Base-by-base conservation (phyloP, 805 yeast genomes). In the Yamadazyma sp. region DNA sequence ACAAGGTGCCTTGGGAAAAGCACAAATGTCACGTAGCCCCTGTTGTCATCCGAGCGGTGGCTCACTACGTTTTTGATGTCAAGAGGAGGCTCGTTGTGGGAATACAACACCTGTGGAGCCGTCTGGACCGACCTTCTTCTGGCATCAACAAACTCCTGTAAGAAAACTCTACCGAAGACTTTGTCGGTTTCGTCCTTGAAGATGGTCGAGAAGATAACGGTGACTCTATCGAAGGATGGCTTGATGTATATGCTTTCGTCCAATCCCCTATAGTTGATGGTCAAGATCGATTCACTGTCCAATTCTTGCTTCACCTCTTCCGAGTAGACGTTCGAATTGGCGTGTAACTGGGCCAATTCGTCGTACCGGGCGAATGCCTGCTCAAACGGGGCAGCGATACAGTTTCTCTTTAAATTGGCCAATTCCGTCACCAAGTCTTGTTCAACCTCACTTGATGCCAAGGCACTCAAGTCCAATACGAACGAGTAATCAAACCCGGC, bases 161-260 rank as follows among this genome's bases (percentile, higher is more conserved):
- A 68, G 55, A 88, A 88, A 24, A 88, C 95, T 60, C 83, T 87
- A 28, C 95, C 95, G 50, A 87, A 84, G 37, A 85, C 75, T 59
- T 86, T 88, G 64, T 93, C 99, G 3, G 98, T 93, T 62, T 93
- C 98, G 63, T 93, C 99, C 57, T 86, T 84, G 74, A 93, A 93
- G 16, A 88, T 73, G 3, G 98, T 93, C 33, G 95, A 87, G 65
- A 93, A 93, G 32, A 93, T 84, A 26, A 91, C 97, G 1, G 99
- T 93, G 37, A 93, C 96, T 62, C 99, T 82, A 63, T 93, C 99
- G 57, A 83, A 87, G 22, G 95, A 80, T 4, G 99, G 95, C 60
- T 83, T 82, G 55, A 93, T 80, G 60, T 78, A 93, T 54, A 93
- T 88, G 40, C 89, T 77, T 62, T 93, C 99, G 51, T 84, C 88